These are phyloP conservation scores for Aspergillus ostianus DNA, from an alignment of 495 filamentous ascomycete species.

Conservation along the genomic window DNA sequence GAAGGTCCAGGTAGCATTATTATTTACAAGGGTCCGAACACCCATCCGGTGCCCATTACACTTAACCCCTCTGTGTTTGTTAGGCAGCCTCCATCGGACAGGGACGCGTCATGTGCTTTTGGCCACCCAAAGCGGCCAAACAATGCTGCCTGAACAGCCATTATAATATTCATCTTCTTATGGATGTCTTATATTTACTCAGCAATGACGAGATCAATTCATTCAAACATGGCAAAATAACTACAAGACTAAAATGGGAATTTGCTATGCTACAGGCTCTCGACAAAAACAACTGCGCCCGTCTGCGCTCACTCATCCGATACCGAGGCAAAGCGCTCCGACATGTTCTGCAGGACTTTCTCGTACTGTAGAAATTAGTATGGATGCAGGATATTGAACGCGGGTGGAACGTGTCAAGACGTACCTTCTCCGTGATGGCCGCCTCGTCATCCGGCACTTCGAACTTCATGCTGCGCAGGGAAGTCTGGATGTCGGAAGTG, in stretches of 20 bases:
- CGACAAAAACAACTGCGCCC: conserved; percentile 21
- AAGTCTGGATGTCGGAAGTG: conserved; percentile 78
- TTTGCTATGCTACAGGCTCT: conserved; percentile 37
- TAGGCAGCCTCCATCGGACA: not conserved
- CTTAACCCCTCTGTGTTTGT: not conserved
- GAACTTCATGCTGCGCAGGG: conserved; percentile 92
- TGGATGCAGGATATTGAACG: not conserved
- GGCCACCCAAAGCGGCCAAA: conserved; percentile 15
- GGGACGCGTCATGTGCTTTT: conserved; percentile 20
- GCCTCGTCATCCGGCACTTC: conserved; percentile 81
- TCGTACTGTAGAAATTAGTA: conserved; percentile 65
- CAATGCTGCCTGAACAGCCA: conserved; percentile 20
- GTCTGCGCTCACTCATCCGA: conserved; percentile 72
- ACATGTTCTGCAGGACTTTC: conserved; percentile 83
- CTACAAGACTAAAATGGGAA: conserved; percentile 38
- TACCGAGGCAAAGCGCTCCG: conserved; percentile 92
- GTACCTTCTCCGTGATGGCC: conserved; percentile 72
- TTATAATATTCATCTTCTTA: no score
- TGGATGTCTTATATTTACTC: no score
- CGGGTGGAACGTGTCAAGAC: conserved; percentile 11
- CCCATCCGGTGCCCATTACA: no score
- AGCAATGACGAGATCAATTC: not conserved
- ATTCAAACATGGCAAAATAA: conserved; percentile 23
- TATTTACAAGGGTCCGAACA: no score
- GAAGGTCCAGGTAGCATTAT: no score